Evolutionary conservation across 2,329 filamentous ascomycete genomes (phyloP), one percentile per base, ranked within the genome.

Genomic region (Rutstroemia sp.): DNA sequence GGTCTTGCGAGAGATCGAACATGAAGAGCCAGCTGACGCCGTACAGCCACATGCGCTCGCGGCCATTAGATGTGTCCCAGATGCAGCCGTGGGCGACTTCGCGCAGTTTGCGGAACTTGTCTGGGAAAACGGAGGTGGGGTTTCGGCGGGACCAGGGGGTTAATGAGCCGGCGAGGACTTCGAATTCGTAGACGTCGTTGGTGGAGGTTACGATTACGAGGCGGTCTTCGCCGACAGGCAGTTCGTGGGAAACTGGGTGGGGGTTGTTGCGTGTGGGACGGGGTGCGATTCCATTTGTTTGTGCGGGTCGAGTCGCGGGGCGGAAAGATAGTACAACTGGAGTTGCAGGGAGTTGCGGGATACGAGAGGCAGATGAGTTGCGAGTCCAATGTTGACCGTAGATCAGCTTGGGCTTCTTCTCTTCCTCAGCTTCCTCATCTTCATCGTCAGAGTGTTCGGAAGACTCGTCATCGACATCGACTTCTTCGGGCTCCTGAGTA

Each of bases 141-240:
- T 97, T 96, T 39, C 88, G 81, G 61, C 89, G 81, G 8, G 89
- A 90, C 94, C 94, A 99, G 38, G 88, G 80, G 4, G 87, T 90
- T 10, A 97, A 75, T 17, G 81, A 82, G 46, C 92, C 92, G 48
- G 81, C 78, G n/a, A 86, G 76, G 39, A 90, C 81, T 64, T 95
- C 83, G 70, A 97, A 89, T 54, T 94, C 82, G 61, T 89, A 81
- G 44, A 97, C 73, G 57, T 91, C 76, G 57, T 86, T 82, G 51
- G 80, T 76, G 14, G 81, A 78, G 19, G 83, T 87, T 44, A 88
- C 70, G n/a, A 83, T 72, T 57, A 87, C 73, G 7, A 88, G 71
- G 17, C 75, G 73, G 52, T 81, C 76, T 60, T 81, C 77, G 17
- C 70, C 71, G 40, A 76, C 68, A 67, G 84, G 70, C 68, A 81